A percentile compares a stretch with the other conserved stretches of the same genome.
phyloP scores from a whole-genome alignment of 2,329 filamentous ascomycete species.

The Coniochaeta ligniaria region DNA sequence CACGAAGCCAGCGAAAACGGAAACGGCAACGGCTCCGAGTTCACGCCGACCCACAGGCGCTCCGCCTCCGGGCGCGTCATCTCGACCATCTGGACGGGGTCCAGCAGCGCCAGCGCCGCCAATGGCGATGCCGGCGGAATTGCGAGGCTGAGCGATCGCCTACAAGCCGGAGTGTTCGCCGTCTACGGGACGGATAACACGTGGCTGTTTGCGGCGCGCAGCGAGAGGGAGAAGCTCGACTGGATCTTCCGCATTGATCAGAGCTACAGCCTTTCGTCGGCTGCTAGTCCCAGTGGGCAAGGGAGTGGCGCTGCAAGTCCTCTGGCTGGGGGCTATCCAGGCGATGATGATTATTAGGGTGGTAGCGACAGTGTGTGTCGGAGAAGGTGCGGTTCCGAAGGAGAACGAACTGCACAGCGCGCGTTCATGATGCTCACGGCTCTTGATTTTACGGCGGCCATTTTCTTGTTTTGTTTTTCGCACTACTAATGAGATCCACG shows the following conservation, averaged over 20 bases:
- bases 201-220: constrained; percentile 86
- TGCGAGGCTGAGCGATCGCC: constrained; percentile 47
- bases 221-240: constrained; percentile 87
- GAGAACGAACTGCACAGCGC: neutral
- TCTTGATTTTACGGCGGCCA: neutral
- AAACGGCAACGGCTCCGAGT: constrained; percentile 22
- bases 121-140: constrained; percentile 31
- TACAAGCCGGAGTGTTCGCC: constrained; percentile 75
- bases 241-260: constrained; percentile 97
- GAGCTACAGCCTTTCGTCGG: constrained; percentile 47
- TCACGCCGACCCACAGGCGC: constrained; percentile 36
- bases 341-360: constrained; percentile 3
- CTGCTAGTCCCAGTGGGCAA: constrained; percentile 32
- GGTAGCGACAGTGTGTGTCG: neutral
- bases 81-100: constrained; percentile 47
- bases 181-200: constrained; percentile 93
- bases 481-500: constrained; percentile 1
- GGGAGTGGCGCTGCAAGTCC: constrained; percentile 32
- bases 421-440: neutral
- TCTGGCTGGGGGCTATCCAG: constrained; percentile 3
- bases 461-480: neutral
- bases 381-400: neutral
- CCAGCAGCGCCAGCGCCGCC: constrained; percentile 9
- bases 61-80: constrained; percentile 45
- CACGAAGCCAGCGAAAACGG: constrained; percentile 19